Base-by-base conservation (phyloP, 2,329 filamentous ascomycete species). In the Verticillium alfalfae region DNA sequence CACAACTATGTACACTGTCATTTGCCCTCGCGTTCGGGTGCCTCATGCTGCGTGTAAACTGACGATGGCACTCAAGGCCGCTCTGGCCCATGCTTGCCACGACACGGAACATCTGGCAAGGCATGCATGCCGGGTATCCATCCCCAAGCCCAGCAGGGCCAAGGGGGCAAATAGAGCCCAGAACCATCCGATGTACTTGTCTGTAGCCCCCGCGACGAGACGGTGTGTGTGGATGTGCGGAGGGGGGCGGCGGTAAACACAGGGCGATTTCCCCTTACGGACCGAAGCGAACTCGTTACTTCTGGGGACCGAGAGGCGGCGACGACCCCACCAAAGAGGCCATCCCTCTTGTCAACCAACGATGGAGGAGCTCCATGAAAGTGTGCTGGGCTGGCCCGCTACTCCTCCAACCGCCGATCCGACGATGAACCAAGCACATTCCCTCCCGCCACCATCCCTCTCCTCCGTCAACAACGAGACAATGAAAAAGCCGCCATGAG, bases 401-500 rank as follows among this genome's bases (percentile, higher is more conserved):
- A 18, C 45, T 52, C 22, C 45, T 52, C 45, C 45, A 52, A 52
- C 10, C 22, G 45, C 45, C 22, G 45, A 12, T 31, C n/a, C 45
- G 45, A 52, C 45, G 45, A 52, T 52, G 45, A 13, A 52, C 26
- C 45, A 26, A 18, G 18, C 45, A 10, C 3, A 18, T 18, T 52
- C 22, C 45, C 45, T 52, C 45, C 18, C 10, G 5, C 45, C 45
- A 52, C 18, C 18, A 18, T 18, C 13, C n/a, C 45, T 12, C 12
- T 18, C 45, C 18, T n/a, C 22, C 18, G 45, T 31, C 26, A 31
- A 31, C 26, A 31, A 52, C 45, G 45, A 52, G 45, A 52, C 54
- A 56, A 56, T 56, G 54, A 36, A 31, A 56, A 36, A 56, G 26
- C 54, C 34, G 54, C 78, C 68, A 73, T 77, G 68, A 79, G 79